phyloP scores from a whole-genome alignment of 148 eudicot species.

The Rhododendron kiyosumense region DNA sequence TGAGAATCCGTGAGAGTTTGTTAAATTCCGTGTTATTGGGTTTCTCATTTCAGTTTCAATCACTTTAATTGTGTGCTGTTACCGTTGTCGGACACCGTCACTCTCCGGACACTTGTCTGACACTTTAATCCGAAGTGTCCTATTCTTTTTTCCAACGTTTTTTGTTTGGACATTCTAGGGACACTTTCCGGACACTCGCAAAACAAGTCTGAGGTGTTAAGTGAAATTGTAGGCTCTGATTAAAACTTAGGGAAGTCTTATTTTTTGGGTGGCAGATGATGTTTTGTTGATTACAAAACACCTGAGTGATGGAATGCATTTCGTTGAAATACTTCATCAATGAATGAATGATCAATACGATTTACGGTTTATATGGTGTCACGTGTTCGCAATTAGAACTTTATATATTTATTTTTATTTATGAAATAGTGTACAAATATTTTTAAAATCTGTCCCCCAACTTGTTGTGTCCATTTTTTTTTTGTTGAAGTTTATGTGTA shows the following conservation, averaged over 20 bases:
- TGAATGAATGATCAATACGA: no score
- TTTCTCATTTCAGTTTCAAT: constrained; percentile 46
- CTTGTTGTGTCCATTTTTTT: no score
- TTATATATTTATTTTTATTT: no score
- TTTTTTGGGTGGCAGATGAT: background rate
- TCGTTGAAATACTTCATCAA: background rate
- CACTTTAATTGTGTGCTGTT: background rate
- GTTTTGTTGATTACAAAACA: background rate
- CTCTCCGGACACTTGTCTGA: background rate
- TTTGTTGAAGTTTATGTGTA: no score
- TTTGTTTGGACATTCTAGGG: background rate
- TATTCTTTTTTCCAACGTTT: background rate
- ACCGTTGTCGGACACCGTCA: background rate
- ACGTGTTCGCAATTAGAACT: no score
- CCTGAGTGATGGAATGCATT: background rate
- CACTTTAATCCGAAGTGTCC: background rate
- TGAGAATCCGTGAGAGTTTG: background rate
- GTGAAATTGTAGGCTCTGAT: background rate
- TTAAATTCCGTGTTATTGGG: background rate
- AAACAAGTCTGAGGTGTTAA: background rate
- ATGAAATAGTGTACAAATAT: no score
- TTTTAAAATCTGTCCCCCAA: no score
- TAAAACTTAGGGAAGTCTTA: background rate
- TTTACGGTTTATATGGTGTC: no score
- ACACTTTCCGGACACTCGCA: background rate